These are phyloP conservation scores for Mariannaea sp. DNA, from an alignment of 2,329 filamentous ascomycete species.

Conservation along the genomic window DNA sequence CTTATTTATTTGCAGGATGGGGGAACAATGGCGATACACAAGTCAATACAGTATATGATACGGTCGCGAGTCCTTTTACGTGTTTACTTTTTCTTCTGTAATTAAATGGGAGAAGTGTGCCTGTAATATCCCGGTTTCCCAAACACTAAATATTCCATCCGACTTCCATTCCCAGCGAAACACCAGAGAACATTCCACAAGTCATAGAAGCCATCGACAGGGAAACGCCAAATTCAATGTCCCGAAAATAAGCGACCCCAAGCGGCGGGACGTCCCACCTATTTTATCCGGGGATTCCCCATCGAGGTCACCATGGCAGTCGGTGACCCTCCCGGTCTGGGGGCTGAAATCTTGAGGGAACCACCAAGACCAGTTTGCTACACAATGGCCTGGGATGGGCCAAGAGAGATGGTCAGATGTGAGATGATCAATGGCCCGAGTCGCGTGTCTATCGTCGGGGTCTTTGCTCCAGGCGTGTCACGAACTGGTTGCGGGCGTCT, in stretches of 20 bases:
- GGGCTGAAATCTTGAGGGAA: conserved; percentile 45
- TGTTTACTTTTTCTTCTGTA: no score
- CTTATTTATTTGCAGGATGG: no score
- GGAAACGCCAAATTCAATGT: conserved; percentile 56
- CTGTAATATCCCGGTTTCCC: no score
- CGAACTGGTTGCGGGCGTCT: conserved; percentile 7
- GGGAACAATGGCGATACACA: no score
- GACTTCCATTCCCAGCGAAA: conserved; percentile 59
- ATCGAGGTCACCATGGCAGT: conserved; percentile 52
- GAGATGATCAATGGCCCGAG: conserved; percentile 7
- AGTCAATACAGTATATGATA: no score
- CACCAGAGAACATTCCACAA: conserved; percentile 48
- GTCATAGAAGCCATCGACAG: conserved; percentile 58
- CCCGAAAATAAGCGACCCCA: conserved; percentile 42
- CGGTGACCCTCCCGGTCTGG: no score
- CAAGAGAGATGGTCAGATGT: conserved; percentile 14
- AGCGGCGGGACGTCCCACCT: conserved; percentile 55
- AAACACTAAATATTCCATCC: no score
- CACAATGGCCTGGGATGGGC: conserved; percentile 19
- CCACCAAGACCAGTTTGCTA: conserved; percentile 21
- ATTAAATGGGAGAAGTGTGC: no score
- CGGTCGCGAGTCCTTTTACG: no score
- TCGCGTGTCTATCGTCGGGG: conserved; percentile 6
- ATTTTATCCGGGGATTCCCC: conserved; percentile 53
- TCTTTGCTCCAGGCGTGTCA: neutral